These are phyloP conservation scores for Caryocar brasiliense DNA, from an alignment of 441 rosid species.

Conservation along the genomic window DNA sequence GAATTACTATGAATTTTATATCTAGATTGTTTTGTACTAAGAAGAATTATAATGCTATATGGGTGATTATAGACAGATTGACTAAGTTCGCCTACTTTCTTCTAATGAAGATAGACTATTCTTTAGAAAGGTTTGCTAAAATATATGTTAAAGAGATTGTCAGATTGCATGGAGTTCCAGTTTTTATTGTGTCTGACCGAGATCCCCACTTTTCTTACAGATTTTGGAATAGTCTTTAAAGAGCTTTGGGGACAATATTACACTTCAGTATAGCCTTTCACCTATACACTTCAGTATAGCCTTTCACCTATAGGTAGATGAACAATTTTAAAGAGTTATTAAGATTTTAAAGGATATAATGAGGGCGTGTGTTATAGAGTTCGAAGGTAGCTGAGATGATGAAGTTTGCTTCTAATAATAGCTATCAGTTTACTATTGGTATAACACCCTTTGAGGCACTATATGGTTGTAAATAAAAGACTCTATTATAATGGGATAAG, in stretches of 20 bases:
- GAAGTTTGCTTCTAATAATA: background rate
- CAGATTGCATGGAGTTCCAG: background rate
- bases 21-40: background rate
- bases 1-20: background rate
- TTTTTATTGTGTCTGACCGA: background rate
- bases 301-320: background rate
- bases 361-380: background rate
- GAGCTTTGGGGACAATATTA: background rate
- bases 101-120: background rate
- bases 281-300: background rate
- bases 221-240: background rate
- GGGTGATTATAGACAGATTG: conserved; percentile 1
- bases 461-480: background rate
- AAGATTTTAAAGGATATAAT: background rate
- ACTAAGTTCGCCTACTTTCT: background rate
- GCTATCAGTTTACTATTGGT: background rate
- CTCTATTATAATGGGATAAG: background rate
- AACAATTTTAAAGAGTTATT: background rate
- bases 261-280: background rate
- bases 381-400: background rate
- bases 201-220: background rate
- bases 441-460: background rate
- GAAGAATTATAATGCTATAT: background rate
- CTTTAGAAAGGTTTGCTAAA: background rate
- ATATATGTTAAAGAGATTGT: background rate